Base-by-base conservation (phyloP, 202 grass and related monocot species). In the Carex arenaria region DNA sequence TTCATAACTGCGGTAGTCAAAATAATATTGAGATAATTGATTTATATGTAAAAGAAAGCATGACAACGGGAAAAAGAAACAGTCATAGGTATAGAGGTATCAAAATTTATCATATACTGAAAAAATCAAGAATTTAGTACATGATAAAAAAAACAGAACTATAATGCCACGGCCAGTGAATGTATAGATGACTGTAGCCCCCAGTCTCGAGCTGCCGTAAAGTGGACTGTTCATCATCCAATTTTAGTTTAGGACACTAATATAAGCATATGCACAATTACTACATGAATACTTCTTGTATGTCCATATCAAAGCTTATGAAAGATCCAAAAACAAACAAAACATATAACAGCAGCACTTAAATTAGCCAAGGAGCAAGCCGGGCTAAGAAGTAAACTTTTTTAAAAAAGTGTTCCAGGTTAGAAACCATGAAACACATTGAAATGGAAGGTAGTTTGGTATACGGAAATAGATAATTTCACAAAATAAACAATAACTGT, bases 171-270 rank as follows among this genome's bases (percentile, higher is more conserved):
- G 18, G 34, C n/a, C 18, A 45, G 38, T 49, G 28, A 67, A 51
- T 82, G 63, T 68, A 67, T 11, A 66, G 63, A 82, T 32, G 80
- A 82, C 28, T 68, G 80, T 68, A 68, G 62, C 63, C 80, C 80
- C 80, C 80, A 82, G 61, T 82, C 64, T 56, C 49, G 30, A 53
- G 38, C 80, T 82, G n/a, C 62, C 10, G 47, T 36, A 82, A 68
- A 82, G 80, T 43, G 80, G 80, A 82, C 80, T 82, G 80, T 82
- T 82, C 80, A 65, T 82, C 61, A 67, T 68, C 43, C 43, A 82
- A 82, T 32, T 54, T 82, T 66, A 68, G n/a, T 82, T 55, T 82
- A 64, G 80, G 80, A 66, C 80, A 1, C 13, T 67, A 31, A 15
- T 31, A 82, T 52, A 45, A 82, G 80, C 80, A 82, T 54, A 82